Evolutionary conservation across 208 protist genomes (phyloP).

Genomic region (Naegleria gruberi): DNA sequence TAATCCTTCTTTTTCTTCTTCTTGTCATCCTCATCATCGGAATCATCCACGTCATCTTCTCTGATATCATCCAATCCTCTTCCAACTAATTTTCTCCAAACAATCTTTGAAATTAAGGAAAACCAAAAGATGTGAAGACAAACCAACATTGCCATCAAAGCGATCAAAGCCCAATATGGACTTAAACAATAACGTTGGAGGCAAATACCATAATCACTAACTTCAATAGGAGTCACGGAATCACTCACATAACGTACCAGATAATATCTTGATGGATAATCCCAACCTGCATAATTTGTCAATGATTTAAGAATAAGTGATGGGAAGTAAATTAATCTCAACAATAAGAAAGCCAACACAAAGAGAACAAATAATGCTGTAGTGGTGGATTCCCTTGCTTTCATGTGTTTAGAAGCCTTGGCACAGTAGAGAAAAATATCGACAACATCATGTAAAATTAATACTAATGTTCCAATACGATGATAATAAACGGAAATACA

Average conservation of each 20-base stretch:
- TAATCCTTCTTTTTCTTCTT: not conserved
- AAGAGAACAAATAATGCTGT: not conserved
- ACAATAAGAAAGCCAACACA: not conserved
- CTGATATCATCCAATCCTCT: not conserved
- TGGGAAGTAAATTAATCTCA: not conserved
- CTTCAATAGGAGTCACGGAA: not conserved
- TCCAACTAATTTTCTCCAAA: not conserved
- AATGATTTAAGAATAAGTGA: not conserved
- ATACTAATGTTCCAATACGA: not conserved
- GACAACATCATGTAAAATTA: slow-evolving; percentile 4
- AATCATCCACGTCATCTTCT: not conserved
- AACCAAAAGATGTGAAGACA: not conserved
- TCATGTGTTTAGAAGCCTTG: not conserved
- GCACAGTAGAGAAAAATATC: slow-evolving; percentile 12
- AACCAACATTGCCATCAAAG: not conserved
- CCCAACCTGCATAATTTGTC: not conserved
- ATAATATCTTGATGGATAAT: not conserved
- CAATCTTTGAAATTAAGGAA: not conserved
- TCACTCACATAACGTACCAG: not conserved
- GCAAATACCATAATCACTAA: slow-evolving; percentile 1
- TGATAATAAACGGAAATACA: not conserved
- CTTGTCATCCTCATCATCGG: not conserved
- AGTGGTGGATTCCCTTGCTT: no score
- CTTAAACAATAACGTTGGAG: not conserved
- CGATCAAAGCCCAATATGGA: not conserved